Percentiles rank a stretch among this genome's conserved stretches.
phyloP scores from a whole-genome alignment of 208 protist species.

The Acanthamoeba culbertsoni region DNA sequence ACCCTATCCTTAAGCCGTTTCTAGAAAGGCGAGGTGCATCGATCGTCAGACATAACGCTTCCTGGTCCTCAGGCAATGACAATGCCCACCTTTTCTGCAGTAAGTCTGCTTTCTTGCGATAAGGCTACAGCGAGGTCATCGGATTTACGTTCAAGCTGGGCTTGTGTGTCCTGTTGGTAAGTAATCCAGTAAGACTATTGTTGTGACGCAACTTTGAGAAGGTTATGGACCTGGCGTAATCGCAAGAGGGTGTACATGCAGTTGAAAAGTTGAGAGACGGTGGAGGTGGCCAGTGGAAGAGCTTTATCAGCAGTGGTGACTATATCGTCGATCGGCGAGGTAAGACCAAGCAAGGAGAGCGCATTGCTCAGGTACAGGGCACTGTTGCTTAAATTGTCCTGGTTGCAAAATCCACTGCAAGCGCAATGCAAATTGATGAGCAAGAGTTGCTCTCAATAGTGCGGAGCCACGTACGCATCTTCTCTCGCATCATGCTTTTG shows the following conservation, averaged over 20 bases:
- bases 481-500: neutral
- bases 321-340: neutral
- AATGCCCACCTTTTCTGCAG: neutral
- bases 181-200: neutral
- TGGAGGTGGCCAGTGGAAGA: neutral
- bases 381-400: constrained; percentile 9
- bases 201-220: neutral
- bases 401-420: neutral
- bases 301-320: neutral
- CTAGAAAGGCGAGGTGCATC: neutral
- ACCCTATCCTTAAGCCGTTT: constrained; percentile 16
- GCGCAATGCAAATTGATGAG: neutral
- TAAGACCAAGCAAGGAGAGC: neutral
- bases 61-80: neutral
- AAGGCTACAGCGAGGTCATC: neutral
- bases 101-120: neutral
- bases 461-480: neutral
- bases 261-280: neutral
- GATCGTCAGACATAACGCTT: too few relatives aligned
- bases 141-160: neutral
- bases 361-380: constrained; percentile 33
- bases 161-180: neutral
- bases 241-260: constrained; percentile 22
- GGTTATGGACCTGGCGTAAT: neutral
- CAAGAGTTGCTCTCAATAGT: neutral